Conservation (phyloP, 441 rosid species). For the Arabidopsis lyrata region DNA sequence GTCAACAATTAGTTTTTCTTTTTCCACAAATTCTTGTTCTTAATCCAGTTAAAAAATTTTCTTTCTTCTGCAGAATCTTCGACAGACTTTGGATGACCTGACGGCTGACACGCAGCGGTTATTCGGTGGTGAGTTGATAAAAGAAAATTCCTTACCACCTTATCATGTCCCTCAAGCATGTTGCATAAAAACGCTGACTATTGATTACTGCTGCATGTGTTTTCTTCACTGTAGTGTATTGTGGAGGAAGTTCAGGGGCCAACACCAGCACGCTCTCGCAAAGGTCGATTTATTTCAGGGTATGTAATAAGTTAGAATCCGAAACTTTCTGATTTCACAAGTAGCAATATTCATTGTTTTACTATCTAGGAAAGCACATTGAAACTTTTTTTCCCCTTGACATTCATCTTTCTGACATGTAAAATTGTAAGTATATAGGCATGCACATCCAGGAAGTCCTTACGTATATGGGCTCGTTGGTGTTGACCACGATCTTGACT, state of each 20-base stretch:
- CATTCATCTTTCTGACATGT: conserved; percentile 52
- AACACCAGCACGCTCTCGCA: conserved; percentile 94
- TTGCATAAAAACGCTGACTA: neutral
- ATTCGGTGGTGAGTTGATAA: conserved; percentile 82
- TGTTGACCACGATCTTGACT: conserved; percentile 96
- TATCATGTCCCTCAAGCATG: neutral
- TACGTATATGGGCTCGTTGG: conserved; percentile 98
- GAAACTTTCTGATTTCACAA: neutral
- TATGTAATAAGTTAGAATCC: conserved; percentile 44
- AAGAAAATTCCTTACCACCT: neutral
- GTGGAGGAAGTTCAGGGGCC: conserved; percentile 99
- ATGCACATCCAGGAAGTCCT: conserved; percentile 99
- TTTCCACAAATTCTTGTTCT: conserved; percentile 14
- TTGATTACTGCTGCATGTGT: neutral
- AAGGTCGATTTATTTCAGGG: conserved; percentile 98
- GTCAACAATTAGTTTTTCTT: conserved; percentile 12
- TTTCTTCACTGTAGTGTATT: conserved; percentile 68
- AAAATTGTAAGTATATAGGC: conserved; percentile 64
- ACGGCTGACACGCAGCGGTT: conserved; percentile 75
- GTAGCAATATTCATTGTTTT: neutral
- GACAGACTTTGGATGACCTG: conserved; percentile 94
- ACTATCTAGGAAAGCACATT: neutral
- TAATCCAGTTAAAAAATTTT: conserved; percentile 19
- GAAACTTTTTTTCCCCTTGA: neutral
- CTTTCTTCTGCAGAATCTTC: conserved; percentile 77